These are phyloP conservation scores for Aspergillus calidoustus DNA, from an alignment of 2,329 filamentous ascomycete species.

Conservation along the genomic window DNA sequence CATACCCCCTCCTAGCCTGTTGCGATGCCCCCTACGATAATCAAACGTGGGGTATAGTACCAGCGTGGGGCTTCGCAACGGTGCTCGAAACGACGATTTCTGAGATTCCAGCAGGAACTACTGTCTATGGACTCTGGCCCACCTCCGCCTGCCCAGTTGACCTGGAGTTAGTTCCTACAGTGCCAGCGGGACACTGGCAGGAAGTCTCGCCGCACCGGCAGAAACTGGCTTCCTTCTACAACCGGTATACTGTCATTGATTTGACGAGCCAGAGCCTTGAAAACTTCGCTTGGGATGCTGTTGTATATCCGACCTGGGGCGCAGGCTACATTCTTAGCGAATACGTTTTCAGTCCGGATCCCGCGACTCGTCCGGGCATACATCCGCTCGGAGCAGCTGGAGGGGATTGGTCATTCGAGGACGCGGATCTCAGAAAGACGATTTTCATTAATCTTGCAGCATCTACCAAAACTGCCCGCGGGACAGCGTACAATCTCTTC, in stretches of 20 bases:
- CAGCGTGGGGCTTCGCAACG: constrained; percentile 55
- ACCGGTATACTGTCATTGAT: constrained; percentile 42
- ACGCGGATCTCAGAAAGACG: constrained; percentile 40
- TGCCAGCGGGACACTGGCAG: constrained; percentile 37
- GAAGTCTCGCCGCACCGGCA: constrained; percentile 45
- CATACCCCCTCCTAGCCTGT: constrained; percentile 48
- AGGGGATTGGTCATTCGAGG: constrained; percentile 31
- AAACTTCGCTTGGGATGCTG: constrained; percentile 29
- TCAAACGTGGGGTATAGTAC: constrained; percentile 50
- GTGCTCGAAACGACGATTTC: constrained; percentile 49
- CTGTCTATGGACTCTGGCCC: constrained; percentile 52
- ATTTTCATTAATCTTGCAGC: constrained; percentile 38
- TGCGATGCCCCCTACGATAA: constrained; percentile 36
- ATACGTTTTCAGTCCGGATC: constrained; percentile 38
- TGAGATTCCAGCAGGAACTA: constrained; percentile 36
- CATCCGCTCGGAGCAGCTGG: constrained; percentile 18
- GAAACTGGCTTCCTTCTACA: constrained; percentile 51
- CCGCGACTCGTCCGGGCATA: constrained; percentile 19
- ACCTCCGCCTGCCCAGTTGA: constrained; percentile 45
- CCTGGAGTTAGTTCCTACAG: constrained; percentile 38
- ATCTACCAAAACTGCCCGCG: constrained; percentile 36
- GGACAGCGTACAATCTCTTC: constrained; percentile 32
- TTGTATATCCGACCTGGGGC: constrained; percentile 30
- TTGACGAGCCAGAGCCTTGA: constrained; percentile 24
- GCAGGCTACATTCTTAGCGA: constrained; percentile 38